Conservation (phyloP, 495 filamentous ascomycete genomes). For the Hypoxylon rickii region DNA sequence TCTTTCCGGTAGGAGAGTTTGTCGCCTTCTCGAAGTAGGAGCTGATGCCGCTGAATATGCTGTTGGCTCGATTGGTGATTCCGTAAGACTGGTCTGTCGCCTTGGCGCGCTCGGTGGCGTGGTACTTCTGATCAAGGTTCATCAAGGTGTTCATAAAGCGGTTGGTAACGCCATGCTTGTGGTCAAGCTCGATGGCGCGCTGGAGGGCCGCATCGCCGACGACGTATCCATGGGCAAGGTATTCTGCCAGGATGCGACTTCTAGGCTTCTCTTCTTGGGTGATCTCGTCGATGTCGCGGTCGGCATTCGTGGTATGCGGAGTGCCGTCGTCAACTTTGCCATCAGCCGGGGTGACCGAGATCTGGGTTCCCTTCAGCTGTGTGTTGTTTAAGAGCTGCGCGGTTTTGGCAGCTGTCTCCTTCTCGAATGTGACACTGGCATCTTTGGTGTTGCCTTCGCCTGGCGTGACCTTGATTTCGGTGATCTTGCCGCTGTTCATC, state of each 20-base stretch:
- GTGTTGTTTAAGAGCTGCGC: slow-evolving; percentile 96
- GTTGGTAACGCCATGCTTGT: slow-evolving; percentile 81
- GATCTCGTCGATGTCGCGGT: slow-evolving; percentile 68
- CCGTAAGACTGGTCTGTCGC: slow-evolving; percentile 76
- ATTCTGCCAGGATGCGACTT: slow-evolving; percentile 90
- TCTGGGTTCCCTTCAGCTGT: slow-evolving; percentile 79
- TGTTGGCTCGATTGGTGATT: slow-evolving; percentile 66
- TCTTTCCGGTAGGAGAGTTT: slow-evolving; percentile 81
- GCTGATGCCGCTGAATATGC: slow-evolving; percentile 67
- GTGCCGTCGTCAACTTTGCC: slow-evolving; percentile 67
- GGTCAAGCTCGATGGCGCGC: slow-evolving; percentile 82
- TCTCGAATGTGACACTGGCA: slow-evolving; percentile 93
- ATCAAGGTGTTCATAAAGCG: slow-evolving; percentile 74
- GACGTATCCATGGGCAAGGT: slow-evolving; percentile 90
- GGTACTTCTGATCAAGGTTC: slow-evolving; percentile 79
- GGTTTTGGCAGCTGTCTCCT: slow-evolving; percentile 92
- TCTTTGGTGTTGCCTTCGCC: slow-evolving; percentile 65
- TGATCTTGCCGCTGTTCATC: slow-evolving; percentile 81
- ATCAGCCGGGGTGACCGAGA: slow-evolving; percentile 72
- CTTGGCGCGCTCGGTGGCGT: slow-evolving; percentile 77
- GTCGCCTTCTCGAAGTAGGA: slow-evolving; percentile 93
- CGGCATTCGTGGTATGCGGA: slow-evolving; percentile 50
- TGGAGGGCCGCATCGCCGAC: slow-evolving; percentile 85
- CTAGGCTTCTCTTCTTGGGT: slow-evolving; percentile 95
- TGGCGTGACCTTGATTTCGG: slow-evolving; percentile 73